Evolutionary conservation across 2,329 filamentous ascomycete species (phyloP).

Genomic region (Trichoderma afroharzianum): DNA sequence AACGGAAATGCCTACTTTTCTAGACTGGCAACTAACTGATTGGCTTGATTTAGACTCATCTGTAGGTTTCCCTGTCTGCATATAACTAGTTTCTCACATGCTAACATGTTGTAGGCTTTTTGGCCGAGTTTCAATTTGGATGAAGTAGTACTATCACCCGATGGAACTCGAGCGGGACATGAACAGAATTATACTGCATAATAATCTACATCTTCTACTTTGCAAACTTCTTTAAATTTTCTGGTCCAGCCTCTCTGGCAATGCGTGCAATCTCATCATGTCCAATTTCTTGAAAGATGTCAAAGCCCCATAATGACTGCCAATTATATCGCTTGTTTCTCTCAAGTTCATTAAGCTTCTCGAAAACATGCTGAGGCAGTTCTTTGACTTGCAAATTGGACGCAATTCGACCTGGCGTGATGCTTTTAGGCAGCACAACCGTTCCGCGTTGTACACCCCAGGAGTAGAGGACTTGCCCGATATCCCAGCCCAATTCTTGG

Average conservation of each 20-base stretch:
- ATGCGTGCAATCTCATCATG: neutral
- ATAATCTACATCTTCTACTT: neutral
- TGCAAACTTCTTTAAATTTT: neutral
- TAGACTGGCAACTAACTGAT: conserved; percentile 29
- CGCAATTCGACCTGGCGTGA: conserved; percentile 69
- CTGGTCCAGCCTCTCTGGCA: neutral
- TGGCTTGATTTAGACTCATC: conserved; percentile 31
- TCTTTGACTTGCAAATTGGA: conserved; percentile 54
- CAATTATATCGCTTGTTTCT: neutral
- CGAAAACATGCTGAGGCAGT: neutral
- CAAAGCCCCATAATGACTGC: neutral
- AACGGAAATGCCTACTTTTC: neutral
- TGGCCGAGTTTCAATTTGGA: neutral
- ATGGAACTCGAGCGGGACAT: neutral
- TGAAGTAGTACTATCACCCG: neutral
- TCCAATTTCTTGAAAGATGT: neutral
- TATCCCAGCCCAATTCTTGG: conserved; percentile 50
- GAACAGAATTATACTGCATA: neutral
- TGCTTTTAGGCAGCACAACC: conserved; percentile 82
- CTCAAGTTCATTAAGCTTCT: neutral
- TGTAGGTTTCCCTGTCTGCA: neutral
- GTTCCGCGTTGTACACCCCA: conserved; percentile 81
- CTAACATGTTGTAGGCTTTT: neutral
- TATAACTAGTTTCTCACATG: neutral
- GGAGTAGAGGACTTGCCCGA: conserved; percentile 64